Base-by-base conservation (phyloP, 2,329 filamentous ascomycete genomes). In the Cladosporium sp. region DNA sequence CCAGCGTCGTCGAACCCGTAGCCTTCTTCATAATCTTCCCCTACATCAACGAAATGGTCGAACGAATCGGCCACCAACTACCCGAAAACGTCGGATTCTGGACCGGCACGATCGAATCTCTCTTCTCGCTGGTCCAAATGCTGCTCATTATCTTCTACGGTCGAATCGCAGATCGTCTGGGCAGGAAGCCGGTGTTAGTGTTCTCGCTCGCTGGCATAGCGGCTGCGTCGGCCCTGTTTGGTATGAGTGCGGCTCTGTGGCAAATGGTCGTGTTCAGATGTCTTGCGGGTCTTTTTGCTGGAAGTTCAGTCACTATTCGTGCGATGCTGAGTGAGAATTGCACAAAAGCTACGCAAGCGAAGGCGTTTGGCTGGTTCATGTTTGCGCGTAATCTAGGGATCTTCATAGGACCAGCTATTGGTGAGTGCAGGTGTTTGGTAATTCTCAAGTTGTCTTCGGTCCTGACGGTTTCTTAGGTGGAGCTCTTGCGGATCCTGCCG, bases 1-100 rank as follows among this genome's bases (percentile, higher is more conserved):
- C 84, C 1, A 81, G 87, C 5, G 64, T 88, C 20, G 74, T 88
- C 39, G 88, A 92, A 62, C 87, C 88, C 1, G 78, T 91, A 36
- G 85, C 86, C n/a, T 92, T 89, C 72, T 92, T 91, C 72, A 82
- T 78, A 64, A 89, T 92, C 65, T 87, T 92, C 60, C 86, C 88
- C 1, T 92, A 87, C 69, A 80, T 93, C 68, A 88, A 84, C 61
- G 74, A 85, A 62, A 92, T 92, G 88, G 82, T 88, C 32, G 73
- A 80, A 66, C 74, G 79, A 51, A 85, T 83, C 52, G 86, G 86
- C 8, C 61, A 74, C 9, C 68, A 92, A 2, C 66, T 75, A 1
- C 72, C 80, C 39, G 70, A 77, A n/a, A 84, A 89, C 64, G 82
- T 89, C 3, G 88, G 88, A 2, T 92, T 91, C 70, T 92, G 89